Evolutionary conservation across 1,139 yeast genomes (phyloP), one percentile per base, ranked within the genome.

Genomic region (Geotrichum siamense): DNA sequence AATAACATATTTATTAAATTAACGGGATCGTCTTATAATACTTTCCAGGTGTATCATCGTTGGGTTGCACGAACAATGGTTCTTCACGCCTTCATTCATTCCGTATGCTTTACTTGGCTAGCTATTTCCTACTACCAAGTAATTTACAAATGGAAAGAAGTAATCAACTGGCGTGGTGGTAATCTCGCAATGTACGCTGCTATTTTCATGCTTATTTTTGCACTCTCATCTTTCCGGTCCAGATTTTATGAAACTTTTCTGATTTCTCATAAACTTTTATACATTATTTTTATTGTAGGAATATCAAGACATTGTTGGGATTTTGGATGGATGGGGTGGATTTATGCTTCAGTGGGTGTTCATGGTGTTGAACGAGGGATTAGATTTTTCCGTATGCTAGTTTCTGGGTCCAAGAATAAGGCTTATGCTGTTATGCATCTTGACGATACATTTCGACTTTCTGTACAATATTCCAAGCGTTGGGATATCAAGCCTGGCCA

Each of bases 231-330:
- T 51, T 59, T 83, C 53, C 73, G 94, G 60, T 72, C 70, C 41
- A 57, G 59, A 47, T 65, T 65, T 50, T 85, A 86, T 59, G 95
- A 85, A 56, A 35, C 75, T 8, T 86, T 86, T 60, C 58, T 82
- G 19, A 54, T 67, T 20, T 38, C 67, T 15, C 96, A 85, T 60
- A 70, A 82, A 35, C 41, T 75, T 1, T 57, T 83, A 41, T 89
- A 79, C 1, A 67, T 69, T 1, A 50, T 75, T 21, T 78, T 80
- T 54, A 56, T 82, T 27, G 70, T 70, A 50, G 79, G 79, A 23
- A 71, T 76, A 13, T 83, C 78, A 75, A 61, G 66, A 38, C 95
- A 86, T 56, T 66, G 72, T 35, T 62, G 60, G 21, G 60, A 63
- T 8, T 63, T 70, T 29, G 74, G 69, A 0, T 76, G 70, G 59